A percentile compares a stretch with the other conserved stretches of the same genome.
phyloP scores from a whole-genome alignment of 176 grass and related monocot species.

The Ensete glaucum region DNA sequence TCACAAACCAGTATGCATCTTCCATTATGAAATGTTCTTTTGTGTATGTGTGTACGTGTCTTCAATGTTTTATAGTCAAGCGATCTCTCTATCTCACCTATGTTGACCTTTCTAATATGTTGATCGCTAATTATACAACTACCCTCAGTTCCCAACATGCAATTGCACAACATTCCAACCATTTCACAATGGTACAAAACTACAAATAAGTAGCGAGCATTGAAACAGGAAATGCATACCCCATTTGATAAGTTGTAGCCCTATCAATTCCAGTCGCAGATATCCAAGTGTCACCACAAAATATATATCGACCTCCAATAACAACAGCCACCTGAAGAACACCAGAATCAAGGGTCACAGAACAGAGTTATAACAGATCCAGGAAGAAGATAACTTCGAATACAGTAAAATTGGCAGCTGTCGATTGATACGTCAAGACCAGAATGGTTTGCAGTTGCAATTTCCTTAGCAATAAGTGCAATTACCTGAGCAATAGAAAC shows the following conservation, averaged over 20 bases:
- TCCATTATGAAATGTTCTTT: too few relatives aligned
- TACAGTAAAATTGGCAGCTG: conserved; percentile 8
- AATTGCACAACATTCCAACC: too few relatives aligned
- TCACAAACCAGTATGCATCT: too few relatives aligned
- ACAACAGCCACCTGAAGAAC: conserved; percentile 59
- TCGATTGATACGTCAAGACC: conserved; percentile 46
- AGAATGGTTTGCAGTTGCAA: conserved; percentile 55
- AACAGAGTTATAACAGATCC: conserved; percentile 4
- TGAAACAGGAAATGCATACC: conserved; percentile 28
- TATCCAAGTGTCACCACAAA: conserved; percentile 62
- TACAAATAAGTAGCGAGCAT: too few relatives aligned
- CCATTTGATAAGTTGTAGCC: conserved; percentile 66
- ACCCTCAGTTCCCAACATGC: too few relatives aligned
- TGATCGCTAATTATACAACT: too few relatives aligned
- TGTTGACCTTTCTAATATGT: too few relatives aligned
- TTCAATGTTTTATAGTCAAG: too few relatives aligned
- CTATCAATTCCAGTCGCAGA: conserved; percentile 69
- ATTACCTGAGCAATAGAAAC: conserved; percentile 38
- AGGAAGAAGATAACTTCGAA: conserved; percentile 12
- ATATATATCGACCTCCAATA: conserved; percentile 75
- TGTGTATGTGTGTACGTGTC: too few relatives aligned
- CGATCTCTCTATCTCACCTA: too few relatives aligned
- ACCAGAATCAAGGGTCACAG: background rate
- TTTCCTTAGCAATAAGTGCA: conserved; percentile 83
- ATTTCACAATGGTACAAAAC: too few relatives aligned